Evolutionary conservation across 1,284 basidiomycete species (phyloP).

Genomic region (Ustilago sp.): DNA sequence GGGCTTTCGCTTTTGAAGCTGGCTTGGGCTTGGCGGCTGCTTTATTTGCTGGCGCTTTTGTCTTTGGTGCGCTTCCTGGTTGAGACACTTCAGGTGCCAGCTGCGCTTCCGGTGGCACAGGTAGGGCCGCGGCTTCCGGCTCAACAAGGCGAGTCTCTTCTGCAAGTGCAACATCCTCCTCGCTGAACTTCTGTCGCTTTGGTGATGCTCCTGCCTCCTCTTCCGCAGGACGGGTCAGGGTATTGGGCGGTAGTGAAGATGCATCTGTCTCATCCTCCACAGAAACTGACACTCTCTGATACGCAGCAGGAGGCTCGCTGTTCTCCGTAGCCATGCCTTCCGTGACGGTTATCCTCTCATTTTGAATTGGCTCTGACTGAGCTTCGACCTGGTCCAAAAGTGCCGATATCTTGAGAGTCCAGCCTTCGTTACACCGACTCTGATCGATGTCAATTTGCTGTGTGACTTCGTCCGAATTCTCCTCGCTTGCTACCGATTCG

Average conservation of each 20-base stretch:
- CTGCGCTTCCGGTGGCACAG: neutral
- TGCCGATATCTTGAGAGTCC: slow-evolving; percentile 5
- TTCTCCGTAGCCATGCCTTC: neutral
- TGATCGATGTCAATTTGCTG: neutral
- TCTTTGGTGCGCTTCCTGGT: neutral
- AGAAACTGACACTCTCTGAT: neutral
- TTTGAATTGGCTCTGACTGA: neutral
- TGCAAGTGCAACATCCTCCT: neutral
- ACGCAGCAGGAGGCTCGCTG: neutral
- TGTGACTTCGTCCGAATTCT: neutral
- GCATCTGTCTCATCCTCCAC: neutral
- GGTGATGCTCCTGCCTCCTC: neutral
- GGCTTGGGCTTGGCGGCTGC: slow-evolving; percentile 8
- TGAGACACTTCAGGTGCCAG: neutral
- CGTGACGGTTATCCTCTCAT: neutral
- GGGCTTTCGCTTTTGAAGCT: neutral
- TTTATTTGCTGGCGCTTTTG: neutral
- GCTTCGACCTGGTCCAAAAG: neutral
- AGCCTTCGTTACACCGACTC: neutral
- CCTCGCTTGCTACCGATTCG: neutral
- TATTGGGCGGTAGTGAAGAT: neutral
- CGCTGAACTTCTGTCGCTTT: slow-evolving; percentile 20
- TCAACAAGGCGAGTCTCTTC: neutral
- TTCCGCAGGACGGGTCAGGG: slow-evolving; percentile 10
- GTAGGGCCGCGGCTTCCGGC: neutral